Percentiles rank a stretch among this genome's conserved stretches.
Conservation (phyloP, 495 filamentous ascomycete species). For the Choiromyces venosus region DNA sequence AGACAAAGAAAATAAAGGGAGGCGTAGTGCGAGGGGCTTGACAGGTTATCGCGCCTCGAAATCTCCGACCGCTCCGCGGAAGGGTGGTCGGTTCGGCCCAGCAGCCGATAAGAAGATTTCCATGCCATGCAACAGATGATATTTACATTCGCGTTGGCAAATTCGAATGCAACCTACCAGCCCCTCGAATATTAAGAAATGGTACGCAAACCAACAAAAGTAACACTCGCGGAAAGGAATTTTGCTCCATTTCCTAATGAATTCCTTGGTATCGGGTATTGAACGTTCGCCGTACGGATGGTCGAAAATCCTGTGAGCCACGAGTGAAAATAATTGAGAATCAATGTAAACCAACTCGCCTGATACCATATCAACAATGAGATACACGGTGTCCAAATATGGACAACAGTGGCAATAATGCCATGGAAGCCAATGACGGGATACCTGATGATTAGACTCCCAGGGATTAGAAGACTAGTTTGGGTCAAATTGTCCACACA, state of each 20-base stretch:
- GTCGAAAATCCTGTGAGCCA: neutral
- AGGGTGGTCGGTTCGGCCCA: neutral
- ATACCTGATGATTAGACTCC: neutral
- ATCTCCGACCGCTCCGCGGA: neutral
- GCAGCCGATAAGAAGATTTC: neutral
- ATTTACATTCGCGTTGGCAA: neutral
- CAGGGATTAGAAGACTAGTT: neutral
- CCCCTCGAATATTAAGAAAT: neutral
- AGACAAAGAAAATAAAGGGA: conserved; percentile 1
- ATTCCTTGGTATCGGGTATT: neutral
- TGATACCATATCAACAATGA: neutral
- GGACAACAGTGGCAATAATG: neutral
- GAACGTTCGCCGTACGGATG: neutral
- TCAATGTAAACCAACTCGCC: neutral
- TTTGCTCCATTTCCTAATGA: neutral
- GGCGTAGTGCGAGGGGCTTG: neutral
- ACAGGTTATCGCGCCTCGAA: neutral
- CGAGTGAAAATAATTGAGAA: neutral
- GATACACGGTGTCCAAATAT: neutral
- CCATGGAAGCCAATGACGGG: neutral
- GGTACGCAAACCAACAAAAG: neutral
- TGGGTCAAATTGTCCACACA: neutral
- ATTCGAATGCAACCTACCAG: neutral
- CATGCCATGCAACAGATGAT: neutral
- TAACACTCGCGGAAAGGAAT: neutral